A percentile compares a stretch with the other conserved stretches of the same genome.
These are phyloP conservation scores for Laetiporus sulphureus DNA, from an alignment of 1,284 basidiomycete genomes.

Conservation along the genomic window DNA sequence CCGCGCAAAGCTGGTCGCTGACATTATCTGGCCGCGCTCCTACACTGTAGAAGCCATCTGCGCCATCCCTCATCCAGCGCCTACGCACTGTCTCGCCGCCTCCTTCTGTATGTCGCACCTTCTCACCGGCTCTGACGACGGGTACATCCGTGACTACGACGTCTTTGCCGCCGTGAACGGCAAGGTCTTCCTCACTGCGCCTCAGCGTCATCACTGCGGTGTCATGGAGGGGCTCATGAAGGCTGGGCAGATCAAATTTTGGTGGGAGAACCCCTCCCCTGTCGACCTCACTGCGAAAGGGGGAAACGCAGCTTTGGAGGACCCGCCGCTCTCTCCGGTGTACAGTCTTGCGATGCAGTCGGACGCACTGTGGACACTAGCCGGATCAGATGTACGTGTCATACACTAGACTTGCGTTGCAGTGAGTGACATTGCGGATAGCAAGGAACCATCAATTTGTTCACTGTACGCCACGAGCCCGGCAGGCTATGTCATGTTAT, in stretches of 20 bases:
- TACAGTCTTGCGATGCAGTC: slow-evolving; percentile 86
- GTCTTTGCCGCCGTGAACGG: slow-evolving; percentile 86
- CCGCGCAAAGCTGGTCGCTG: slow-evolving; percentile 25
- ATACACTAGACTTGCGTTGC: background rate
- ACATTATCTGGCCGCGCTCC: slow-evolving; percentile 37
- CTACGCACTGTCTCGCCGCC: slow-evolving; percentile 81
- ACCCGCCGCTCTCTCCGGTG: slow-evolving; percentile 59
- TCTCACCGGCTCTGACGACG: slow-evolving; percentile 89
- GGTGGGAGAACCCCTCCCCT: slow-evolving; percentile 78
- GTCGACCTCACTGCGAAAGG: slow-evolving; percentile 16
- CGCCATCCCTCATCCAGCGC: slow-evolving; percentile 83
- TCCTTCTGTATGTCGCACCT: slow-evolving; percentile 87
- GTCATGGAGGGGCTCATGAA: slow-evolving; percentile 92
- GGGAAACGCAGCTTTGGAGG: slow-evolving; percentile 33
- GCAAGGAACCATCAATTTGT: slow-evolving; percentile 86
- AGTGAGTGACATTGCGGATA: slow-evolving; percentile 24
- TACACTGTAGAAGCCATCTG: slow-evolving; percentile 91
- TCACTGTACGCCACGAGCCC: slow-evolving; percentile 88
- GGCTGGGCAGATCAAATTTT: slow-evolving; percentile 79
- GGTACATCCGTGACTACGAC: slow-evolving; percentile 91
- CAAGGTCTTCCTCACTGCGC: slow-evolving; percentile 82
- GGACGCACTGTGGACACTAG: slow-evolving; percentile 86
- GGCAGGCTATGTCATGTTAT: slow-evolving; percentile 77
- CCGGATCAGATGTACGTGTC: slow-evolving; percentile 71
- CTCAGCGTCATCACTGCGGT: slow-evolving; percentile 83